Percentiles rank a stretch among this genome's conserved stretches.
Conservation (phyloP, 768 basidiomycete genomes). For the Hygrocybe punicea region DNA sequence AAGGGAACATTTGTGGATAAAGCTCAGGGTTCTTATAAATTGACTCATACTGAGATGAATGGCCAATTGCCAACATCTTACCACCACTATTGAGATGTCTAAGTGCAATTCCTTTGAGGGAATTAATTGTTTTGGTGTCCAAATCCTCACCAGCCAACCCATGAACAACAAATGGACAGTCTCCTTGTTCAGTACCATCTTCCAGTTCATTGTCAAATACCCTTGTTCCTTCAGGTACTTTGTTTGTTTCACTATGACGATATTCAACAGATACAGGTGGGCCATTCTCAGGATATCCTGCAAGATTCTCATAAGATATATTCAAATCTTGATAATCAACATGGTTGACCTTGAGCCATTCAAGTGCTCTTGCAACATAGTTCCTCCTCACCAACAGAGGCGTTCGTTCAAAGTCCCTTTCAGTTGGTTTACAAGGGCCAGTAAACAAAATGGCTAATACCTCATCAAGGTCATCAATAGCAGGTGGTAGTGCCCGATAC, state of each 20-base stretch:
- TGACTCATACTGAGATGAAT: constrained; percentile 14
- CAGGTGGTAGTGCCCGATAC: constrained; percentile 31
- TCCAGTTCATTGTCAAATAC: constrained; percentile 14
- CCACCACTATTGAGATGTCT: constrained; percentile 16
- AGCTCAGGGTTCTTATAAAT: constrained; percentile 25
- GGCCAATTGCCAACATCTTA: constrained; percentile 21
- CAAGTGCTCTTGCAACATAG: constrained; percentile 22
- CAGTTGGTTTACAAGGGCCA: constrained; percentile 23
- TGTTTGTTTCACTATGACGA: constrained; percentile 2
- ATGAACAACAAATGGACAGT: constrained; percentile 39
- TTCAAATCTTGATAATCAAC: constrained; percentile 29
- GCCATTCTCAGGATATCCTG: constrained; percentile 20
- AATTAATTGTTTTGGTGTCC: constrained; percentile 10
- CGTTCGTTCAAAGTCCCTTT: constrained; percentile 26
- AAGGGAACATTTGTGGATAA: constrained; percentile 34
- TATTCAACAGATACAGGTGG: constrained; percentile 20
- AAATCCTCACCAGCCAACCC: constrained; percentile 30
- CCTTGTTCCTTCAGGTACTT: constrained; percentile 9
- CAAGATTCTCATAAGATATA: constrained; percentile 24
- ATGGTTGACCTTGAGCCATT: constrained; percentile 37
- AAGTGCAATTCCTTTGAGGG: constrained; percentile 21
- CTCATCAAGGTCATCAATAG: constrained; percentile 30
- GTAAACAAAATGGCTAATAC: constrained; percentile 33
- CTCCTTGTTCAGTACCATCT: constrained; percentile 24
- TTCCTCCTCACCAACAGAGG: constrained; percentile 33